A percentile compares a stretch with the other conserved stretches of the same genome.
These are phyloP conservation scores for Luvunga scandens DNA, from an alignment of 345 rosid species.

Conservation along the genomic window DNA sequence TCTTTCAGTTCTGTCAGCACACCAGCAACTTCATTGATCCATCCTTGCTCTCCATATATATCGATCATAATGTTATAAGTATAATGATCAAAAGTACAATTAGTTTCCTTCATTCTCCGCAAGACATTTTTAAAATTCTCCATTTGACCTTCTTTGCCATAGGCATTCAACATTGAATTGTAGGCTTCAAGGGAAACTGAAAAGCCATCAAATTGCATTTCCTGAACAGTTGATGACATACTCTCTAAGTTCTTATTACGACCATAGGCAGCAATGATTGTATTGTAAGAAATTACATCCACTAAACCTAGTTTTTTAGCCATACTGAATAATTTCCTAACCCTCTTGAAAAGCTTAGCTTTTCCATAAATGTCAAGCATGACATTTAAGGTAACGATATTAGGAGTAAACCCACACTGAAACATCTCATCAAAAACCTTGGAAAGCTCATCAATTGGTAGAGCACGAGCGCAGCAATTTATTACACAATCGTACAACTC, in stretches of 20 bases:
- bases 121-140: slow-evolving; percentile 63
- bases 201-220: slow-evolving; percentile 84
- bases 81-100: slow-evolving; percentile 54
- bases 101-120: slow-evolving; percentile 65
- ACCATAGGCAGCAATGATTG: slow-evolving; percentile 77
- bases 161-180: slow-evolving; percentile 80
- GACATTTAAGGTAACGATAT: slow-evolving; percentile 60
- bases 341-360: slow-evolving; percentile 75
- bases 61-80: slow-evolving; percentile 89
- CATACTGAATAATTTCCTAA: slow-evolving; percentile 51
- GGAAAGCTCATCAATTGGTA: slow-evolving; percentile 74
- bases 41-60: slow-evolving; percentile 76
- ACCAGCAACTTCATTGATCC: slow-evolving; percentile 69
- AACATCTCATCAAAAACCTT: slow-evolving; percentile 73
- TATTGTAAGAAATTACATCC: slow-evolving; percentile 82
- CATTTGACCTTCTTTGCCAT: slow-evolving; percentile 81
- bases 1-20: slow-evolving; percentile 64
- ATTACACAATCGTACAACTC: slow-evolving; percentile 80
- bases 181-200: slow-evolving; percentile 89
- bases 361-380: slow-evolving; percentile 86
- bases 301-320: slow-evolving; percentile 65
- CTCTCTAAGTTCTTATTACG: slow-evolving; percentile 50
- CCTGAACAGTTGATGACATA: slow-evolving; percentile 60
- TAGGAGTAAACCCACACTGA: slow-evolving; percentile 62
- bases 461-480: slow-evolving; percentile 86